These are phyloP conservation scores for Lactifluus pinguis DNA, from an alignment of 768 basidiomycete species.

Conservation along the genomic window DNA sequence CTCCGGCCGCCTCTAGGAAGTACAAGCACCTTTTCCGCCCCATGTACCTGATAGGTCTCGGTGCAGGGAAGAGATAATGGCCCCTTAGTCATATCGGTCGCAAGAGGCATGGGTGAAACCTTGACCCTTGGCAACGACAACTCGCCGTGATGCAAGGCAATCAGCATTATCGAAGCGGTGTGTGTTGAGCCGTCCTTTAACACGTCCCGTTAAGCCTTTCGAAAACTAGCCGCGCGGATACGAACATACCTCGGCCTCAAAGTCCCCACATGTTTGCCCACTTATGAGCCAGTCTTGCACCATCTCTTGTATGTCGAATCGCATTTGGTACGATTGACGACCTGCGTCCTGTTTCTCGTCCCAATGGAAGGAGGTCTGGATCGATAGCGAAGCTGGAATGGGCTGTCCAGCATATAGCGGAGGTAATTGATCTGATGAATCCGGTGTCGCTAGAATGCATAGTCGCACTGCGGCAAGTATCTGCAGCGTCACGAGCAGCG, in stretches of 20 bases:
- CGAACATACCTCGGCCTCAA: slow-evolving; percentile 53
- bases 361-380: slow-evolving; percentile 77
- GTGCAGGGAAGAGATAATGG: slow-evolving; percentile 51
- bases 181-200: slow-evolving; percentile 53
- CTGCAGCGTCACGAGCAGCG: slow-evolving; percentile 28
- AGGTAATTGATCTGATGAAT: slow-evolving; percentile 4
- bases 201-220: not conserved
- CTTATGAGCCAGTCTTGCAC: slow-evolving; percentile 84
- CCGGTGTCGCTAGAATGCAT: slow-evolving; percentile 36
- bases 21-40: slow-evolving; percentile 72
- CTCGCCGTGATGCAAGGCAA: slow-evolving; percentile 79
- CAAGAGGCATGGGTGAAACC: slow-evolving; percentile 50
- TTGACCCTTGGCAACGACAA: slow-evolving; percentile 66
- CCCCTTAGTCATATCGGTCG: slow-evolving; percentile 46
- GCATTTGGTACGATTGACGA: slow-evolving; percentile 42
- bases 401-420: slow-evolving; percentile 80
- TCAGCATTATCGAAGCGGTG: slow-evolving; percentile 60
- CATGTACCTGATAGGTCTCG: slow-evolving; percentile 79
- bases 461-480: slow-evolving; percentile 57
- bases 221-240: not conserved
- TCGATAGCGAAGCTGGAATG: slow-evolving; percentile 54
- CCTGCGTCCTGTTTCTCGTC: slow-evolving; percentile 36
- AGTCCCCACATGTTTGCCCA: slow-evolving; percentile 81
- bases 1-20: slow-evolving; percentile 75
- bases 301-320: slow-evolving; percentile 77